These are phyloP conservation scores for Bacterosira constricta DNA, from an alignment of 108 stramenopile genomes.

Conservation along the genomic window DNA sequence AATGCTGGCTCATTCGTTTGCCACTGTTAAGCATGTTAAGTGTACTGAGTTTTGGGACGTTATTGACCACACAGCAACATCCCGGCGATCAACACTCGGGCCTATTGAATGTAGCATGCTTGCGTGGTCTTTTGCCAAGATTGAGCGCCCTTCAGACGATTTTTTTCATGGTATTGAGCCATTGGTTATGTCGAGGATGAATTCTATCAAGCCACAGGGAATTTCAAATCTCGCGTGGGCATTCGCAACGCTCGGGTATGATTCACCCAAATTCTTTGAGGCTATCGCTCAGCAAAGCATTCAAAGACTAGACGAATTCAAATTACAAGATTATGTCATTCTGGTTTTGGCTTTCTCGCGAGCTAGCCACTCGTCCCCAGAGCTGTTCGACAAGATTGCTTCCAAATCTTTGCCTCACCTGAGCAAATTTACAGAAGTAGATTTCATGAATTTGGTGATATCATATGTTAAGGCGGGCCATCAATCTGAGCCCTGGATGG, in stretches of 20 bases:
- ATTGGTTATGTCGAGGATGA: conserved; percentile 17
- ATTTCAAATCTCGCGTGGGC: conserved; percentile 47
- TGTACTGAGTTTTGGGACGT: conserved; percentile 29
- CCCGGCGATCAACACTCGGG: conserved; percentile 7
- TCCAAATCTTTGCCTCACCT: conserved; percentile 20
- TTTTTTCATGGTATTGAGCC: conserved; percentile 22
- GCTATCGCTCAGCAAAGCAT: conserved; percentile 14
- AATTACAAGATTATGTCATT: conserved; percentile 40
- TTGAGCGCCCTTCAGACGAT: conserved; percentile 30
- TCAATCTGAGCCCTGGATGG: conserved; percentile 22
- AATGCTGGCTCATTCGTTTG: conserved; percentile 44
- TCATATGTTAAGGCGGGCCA: conserved; percentile 35
- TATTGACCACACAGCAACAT: conserved; percentile 15
- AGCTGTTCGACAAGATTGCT: conserved; percentile 29
- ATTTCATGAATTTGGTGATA: conserved; percentile 42
- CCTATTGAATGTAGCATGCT: conserved; percentile 28
- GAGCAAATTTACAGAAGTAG: conserved; percentile 10
- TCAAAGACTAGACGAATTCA: conserved; percentile 25
- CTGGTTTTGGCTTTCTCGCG: conserved; percentile 34
- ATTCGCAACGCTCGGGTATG: conserved; percentile 28
- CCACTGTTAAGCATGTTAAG: conserved; percentile 20
- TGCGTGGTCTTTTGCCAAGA: conserved; percentile 46
- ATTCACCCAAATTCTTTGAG: conserved; percentile 6
- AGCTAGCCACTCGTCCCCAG: conserved; percentile 10
- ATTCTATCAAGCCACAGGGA: conserved; percentile 29